These are phyloP conservation scores for Chrysoporthe deuterocubensis DNA, from an alignment of 2,329 filamentous ascomycete genomes.

Conservation along the genomic window DNA sequence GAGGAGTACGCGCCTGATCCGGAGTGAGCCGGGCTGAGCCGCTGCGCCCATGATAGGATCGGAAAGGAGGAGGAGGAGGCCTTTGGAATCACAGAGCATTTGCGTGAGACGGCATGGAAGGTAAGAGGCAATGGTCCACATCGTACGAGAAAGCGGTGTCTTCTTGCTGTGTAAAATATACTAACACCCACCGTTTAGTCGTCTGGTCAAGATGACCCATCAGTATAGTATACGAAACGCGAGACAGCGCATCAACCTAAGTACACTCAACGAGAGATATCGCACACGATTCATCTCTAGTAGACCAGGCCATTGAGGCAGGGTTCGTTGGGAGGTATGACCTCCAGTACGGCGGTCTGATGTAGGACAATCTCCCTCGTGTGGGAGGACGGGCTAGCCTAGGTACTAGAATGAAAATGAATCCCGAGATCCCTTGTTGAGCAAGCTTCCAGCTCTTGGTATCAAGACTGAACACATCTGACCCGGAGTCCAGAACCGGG, in stretches of 20 bases:
- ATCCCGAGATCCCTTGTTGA: neutral
- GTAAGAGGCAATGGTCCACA: neutral
- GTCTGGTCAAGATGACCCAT: neutral
- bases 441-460: neutral
- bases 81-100: neutral
- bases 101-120: neutral
- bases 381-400: neutral
- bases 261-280: neutral
- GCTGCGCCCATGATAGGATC: too few relatives aligned
- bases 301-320: neutral
- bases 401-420: neutral
- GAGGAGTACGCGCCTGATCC: slow-evolving; percentile 30
- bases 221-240: neutral
- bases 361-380: neutral
- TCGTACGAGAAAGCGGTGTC: neutral
- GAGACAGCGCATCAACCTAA: neutral
- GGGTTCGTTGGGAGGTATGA: neutral
- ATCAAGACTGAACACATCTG: neutral
- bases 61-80: too few relatives aligned
- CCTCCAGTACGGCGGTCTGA: neutral
- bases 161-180: neutral
- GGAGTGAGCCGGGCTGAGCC: slow-evolving; percentile 13
- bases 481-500: neutral
- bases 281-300: neutral
- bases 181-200: neutral